Percentiles rank a stretch among this genome's conserved stretches.
These are phyloP conservation scores for Apiotrichum montevideense DNA, from an alignment of 1,284 basidiomycete genomes.

Conservation along the genomic window DNA sequence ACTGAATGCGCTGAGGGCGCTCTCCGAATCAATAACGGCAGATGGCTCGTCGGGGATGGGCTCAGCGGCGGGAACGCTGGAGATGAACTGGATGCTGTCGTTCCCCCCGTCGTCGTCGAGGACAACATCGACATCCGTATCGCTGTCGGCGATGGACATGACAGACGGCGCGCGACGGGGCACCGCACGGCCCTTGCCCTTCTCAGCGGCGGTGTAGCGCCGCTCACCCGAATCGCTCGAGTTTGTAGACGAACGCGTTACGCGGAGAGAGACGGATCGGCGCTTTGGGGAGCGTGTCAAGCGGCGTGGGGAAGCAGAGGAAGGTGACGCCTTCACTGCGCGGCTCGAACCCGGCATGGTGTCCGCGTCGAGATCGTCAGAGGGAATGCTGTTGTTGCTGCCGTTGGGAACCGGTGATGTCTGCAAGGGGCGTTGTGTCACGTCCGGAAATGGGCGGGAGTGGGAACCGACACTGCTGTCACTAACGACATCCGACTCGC, in stretches of 20 bases:
- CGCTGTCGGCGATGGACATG: slow-evolving; percentile 3
- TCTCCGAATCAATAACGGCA: slow-evolving; percentile 8
- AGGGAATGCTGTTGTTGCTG: too few species aligned
- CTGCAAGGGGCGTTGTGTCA: too few species aligned
- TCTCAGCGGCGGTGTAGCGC: slow-evolving; percentile 25
- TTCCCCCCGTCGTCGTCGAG: not conserved
- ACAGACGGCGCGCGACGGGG: not conserved
- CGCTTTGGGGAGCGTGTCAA: not conserved
- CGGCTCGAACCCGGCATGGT: too few species aligned
- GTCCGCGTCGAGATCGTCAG: too few species aligned
- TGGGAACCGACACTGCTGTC: not conserved
- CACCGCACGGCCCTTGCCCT: slow-evolving; percentile 20
- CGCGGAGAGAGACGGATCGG: not conserved
- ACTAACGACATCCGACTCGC: not conserved
- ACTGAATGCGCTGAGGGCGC: slow-evolving; percentile 13
- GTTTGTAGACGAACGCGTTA: not conserved
- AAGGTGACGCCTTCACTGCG: too few species aligned
- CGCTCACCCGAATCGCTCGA: not conserved
- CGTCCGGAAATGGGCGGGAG: too few species aligned
- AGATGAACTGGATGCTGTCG: slow-evolving; percentile 11
- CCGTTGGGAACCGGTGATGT: too few species aligned
- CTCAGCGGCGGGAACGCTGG: not conserved
- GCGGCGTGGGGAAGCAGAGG: not conserved
- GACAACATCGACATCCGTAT: slow-evolving; percentile 4
- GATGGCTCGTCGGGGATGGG: not conserved